Percentiles rank a stretch among this genome's conserved stretches.
phyloP scores from a whole-genome alignment of 2,329 filamentous ascomycete genomes.

The Torrubiella hemipterigena region DNA sequence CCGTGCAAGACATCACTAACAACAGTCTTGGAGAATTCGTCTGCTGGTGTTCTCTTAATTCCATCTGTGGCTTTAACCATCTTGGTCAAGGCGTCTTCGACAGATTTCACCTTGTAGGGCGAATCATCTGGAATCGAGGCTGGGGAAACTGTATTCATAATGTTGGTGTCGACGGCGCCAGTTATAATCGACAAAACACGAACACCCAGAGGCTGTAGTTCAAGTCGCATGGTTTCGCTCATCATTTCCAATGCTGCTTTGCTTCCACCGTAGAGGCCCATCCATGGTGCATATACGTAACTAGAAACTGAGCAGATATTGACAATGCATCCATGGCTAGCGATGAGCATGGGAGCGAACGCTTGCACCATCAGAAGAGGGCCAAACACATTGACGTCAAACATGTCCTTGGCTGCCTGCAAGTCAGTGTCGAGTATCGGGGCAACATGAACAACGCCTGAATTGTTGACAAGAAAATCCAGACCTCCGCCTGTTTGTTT shows the following conservation, averaged over 20 bases:
- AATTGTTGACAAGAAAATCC: slow-evolving; percentile 13
- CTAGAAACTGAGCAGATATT: slow-evolving; percentile 1
- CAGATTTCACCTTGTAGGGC: neutral
- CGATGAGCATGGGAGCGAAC: slow-evolving; percentile 15
- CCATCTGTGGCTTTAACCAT: neutral
- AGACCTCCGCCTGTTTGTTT: slow-evolving; percentile 8
- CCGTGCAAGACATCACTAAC: neutral
- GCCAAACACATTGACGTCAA: slow-evolving; percentile 31
- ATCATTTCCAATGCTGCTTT: neutral
- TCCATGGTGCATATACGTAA: neutral
- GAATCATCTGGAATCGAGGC: neutral
- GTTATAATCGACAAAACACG: neutral
- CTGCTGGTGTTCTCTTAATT: neutral
- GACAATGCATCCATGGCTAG: slow-evolving; percentile 9
- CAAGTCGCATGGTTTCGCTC: neutral
- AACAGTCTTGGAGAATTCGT: neutral
- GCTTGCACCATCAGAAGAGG: slow-evolving; percentile 20
- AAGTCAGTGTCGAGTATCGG: slow-evolving; percentile 17
- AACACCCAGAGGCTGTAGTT: neutral
- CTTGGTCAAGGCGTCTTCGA: neutral
- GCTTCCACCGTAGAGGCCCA: neutral
- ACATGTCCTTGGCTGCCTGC: slow-evolving; percentile 20
- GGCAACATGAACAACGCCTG: slow-evolving; percentile 10
- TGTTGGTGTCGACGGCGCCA: neutral
- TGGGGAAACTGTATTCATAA: neutral